Conservation (phyloP, 768 basidiomycete genomes). For the Termitomyces sp. region DNA sequence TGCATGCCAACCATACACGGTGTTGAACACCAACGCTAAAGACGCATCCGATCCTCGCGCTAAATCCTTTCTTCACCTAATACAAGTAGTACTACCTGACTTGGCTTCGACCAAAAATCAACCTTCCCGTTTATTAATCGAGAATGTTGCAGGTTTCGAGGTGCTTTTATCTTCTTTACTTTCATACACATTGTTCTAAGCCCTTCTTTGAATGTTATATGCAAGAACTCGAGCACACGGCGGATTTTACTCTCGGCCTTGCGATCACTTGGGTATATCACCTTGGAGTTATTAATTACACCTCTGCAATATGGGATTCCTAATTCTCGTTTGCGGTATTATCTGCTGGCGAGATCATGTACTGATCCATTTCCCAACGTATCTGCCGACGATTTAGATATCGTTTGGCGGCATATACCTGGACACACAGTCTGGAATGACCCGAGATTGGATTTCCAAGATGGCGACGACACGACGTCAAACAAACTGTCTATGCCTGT, state of each 20-base stretch:
- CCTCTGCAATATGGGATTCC: constrained; percentile 78
- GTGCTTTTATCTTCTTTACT: constrained; percentile 29
- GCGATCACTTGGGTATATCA: constrained; percentile 46
- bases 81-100: constrained; percentile 56
- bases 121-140: constrained; percentile 60
- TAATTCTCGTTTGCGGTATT: constrained; percentile 78
- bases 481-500: neutral
- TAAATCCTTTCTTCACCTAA: constrained; percentile 66
- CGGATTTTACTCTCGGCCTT: constrained; percentile 47
- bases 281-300: constrained; percentile 59
- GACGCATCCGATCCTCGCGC: constrained; percentile 71
- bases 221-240: constrained; percentile 61
- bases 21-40: constrained; percentile 67
- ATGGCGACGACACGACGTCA: neutral
- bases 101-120: constrained; percentile 37
- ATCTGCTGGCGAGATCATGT: constrained; percentile 58
- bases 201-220: neutral
- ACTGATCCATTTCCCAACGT: constrained; percentile 32
- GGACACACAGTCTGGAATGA: constrained; percentile 35
- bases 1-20: constrained; percentile 81
- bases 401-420: constrained; percentile 51
- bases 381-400: constrained; percentile 9
- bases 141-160: constrained; percentile 84
- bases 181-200: constrained; percentile 1
- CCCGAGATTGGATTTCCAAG: constrained; percentile 19